Base-by-base conservation (phyloP, 768 basidiomycete species). In the Crepidotus variabilis region DNA sequence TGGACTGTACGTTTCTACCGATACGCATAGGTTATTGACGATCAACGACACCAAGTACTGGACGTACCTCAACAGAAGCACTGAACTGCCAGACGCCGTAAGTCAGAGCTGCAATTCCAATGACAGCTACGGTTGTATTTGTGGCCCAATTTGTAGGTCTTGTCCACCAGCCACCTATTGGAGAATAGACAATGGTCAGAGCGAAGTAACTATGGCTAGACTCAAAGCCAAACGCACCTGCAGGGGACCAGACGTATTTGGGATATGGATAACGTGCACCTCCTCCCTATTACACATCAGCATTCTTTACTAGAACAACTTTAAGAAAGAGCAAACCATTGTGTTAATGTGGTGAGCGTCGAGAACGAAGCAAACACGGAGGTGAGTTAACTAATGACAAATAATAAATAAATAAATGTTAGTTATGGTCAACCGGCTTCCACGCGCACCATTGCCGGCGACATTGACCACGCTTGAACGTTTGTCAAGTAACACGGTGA, bases 81-180 rank as follows among this genome's bases (percentile, higher is more conserved):
- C 89, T 92, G 57, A 88, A 69, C 32, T 72, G 78, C 86, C 87
- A 94, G 10, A 87, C 70, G 2, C 66, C 75, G 59, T 85, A 92
- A 6, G 84, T 83, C 4, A 86, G 72, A 2, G 82, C 77, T 39
- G 83, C 72, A 55, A 95, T 87, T 2, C 91, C 91, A 54, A 78
- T 75, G 57, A 83, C 80, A 16, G 82, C 79, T 51, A 96, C 81
- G 0, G 82, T 82, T 2, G 94, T 96, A 75, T 94, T 95, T 23
- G 83, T 70, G 56, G 83, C 84, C 94, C 94, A 97, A 75, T 94
- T 96, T 21, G 84, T 76, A 6, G 94, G 94, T 18, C 92, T 84
- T 34, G 85, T 83, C 94, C 94, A 98, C 94, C 94, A 98, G 65
- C 94, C 94, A 75, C 94, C 93, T 93, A 47, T 87, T 49, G 47